Evolutionary conservation across 2,329 filamentous ascomycete species (phyloP).

Genomic region (Graphilbum sp.): DNA sequence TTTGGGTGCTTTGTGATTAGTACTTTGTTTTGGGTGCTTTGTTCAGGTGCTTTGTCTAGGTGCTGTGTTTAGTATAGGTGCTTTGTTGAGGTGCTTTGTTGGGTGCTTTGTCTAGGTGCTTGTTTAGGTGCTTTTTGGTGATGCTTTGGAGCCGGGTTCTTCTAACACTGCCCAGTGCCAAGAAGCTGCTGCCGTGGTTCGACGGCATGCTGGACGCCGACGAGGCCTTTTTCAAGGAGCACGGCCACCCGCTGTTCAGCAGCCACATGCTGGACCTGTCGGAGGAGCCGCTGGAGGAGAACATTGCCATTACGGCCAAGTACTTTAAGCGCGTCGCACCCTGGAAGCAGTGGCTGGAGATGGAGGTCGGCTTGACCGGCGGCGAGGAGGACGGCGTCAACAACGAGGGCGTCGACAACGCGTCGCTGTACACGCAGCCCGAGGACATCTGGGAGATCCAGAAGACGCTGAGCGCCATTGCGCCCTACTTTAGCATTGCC

Average conservation of each 20-base stretch:
- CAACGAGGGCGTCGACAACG: slow-evolving; percentile 96
- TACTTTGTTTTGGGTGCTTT: too few species aligned
- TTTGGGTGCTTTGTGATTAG: too few species aligned
- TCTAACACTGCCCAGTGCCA: too few species aligned
- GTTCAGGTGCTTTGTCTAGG: too few species aligned
- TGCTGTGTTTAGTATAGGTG: too few species aligned
- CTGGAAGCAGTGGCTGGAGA: slow-evolving; percentile 99
- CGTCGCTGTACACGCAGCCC: slow-evolving; percentile 92
- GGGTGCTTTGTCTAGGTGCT: too few species aligned
- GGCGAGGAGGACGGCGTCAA: slow-evolving; percentile 44
- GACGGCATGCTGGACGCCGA: slow-evolving; percentile 92
- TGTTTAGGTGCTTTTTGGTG: too few species aligned
- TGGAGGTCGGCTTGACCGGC: slow-evolving; percentile 83
- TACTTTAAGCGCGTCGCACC: slow-evolving; percentile 90
- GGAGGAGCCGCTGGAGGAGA: slow-evolving; percentile 78
- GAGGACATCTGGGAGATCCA: slow-evolving; percentile 91
- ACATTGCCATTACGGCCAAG: slow-evolving; percentile 79
- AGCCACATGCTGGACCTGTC: slow-evolving; percentile 98
- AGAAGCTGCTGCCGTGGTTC: slow-evolving; percentile 97
- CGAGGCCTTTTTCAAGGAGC: slow-evolving; percentile 85
- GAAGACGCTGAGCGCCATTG: slow-evolving; percentile 70
- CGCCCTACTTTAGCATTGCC: slow-evolving; percentile 93
- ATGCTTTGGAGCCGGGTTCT: too few species aligned
- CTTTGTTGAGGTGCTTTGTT: too few species aligned
- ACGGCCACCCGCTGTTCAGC: slow-evolving; percentile 76